phyloP scores from a whole-genome alignment of 148 eudicot species.

The Chenopodium album region DNA sequence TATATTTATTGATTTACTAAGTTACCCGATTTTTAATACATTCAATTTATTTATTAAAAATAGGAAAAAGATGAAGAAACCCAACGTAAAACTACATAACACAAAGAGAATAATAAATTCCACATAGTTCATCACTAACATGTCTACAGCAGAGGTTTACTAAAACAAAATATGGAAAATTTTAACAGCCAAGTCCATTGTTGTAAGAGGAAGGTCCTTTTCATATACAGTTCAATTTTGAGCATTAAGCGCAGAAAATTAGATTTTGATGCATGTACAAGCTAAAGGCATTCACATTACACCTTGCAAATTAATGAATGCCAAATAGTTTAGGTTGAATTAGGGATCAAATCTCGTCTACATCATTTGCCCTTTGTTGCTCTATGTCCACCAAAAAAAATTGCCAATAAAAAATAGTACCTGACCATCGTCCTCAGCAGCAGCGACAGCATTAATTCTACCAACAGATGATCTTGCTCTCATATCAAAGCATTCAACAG shows the following conservation, averaged over 20 bases:
- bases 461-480: slow-evolving; percentile 78
- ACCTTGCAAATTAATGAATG: not conserved
- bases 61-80: not conserved
- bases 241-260: not conserved
- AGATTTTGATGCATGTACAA: not conserved
- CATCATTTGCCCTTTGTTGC: no score
- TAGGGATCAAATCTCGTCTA: no score
- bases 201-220: not conserved
- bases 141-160: not conserved
- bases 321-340: no score
- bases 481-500: slow-evolving; percentile 96
- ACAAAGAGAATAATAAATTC: not conserved
- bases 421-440: slow-evolving; percentile 63
- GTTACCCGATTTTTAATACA: no score
- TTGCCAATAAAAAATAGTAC: slow-evolving; percentile 28
- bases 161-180: not conserved
- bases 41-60: no score
- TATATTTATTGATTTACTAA: not conserved
- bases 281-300: not conserved
- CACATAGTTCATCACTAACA: not conserved
- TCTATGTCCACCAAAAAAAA: no score
- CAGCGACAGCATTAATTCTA: slow-evolving; percentile 66
- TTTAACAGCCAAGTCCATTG: not conserved
- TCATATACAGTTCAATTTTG: not conserved
- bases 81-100: not conserved